phyloP scores from a whole-genome alignment of 768 basidiomycete genomes.

The Macrolepiota dolichaula region DNA sequence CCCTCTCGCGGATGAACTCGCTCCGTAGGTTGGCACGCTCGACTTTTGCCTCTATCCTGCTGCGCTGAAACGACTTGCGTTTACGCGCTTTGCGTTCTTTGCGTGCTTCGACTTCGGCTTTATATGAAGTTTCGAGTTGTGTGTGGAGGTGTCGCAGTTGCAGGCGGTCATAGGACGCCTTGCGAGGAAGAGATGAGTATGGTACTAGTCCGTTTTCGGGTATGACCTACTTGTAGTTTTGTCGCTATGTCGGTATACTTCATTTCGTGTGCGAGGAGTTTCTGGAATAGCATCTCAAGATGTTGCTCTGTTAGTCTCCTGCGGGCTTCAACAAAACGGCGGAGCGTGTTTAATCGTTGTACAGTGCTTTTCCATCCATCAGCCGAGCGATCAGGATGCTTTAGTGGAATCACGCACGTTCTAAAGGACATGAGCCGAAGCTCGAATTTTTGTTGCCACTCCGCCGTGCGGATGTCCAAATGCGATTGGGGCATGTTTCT shows the following conservation, averaged over 20 bases:
- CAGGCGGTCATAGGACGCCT: slow-evolving; percentile 33
- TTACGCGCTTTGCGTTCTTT: slow-evolving; percentile 20
- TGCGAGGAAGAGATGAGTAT: background rate
- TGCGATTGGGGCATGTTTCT: slow-evolving; percentile 17
- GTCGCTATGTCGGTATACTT: slow-evolving; percentile 34
- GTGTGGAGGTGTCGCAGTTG: slow-evolving; percentile 29
- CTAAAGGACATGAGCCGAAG: slow-evolving; percentile 29
- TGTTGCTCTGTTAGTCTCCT: slow-evolving; percentile 25
- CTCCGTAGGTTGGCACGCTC: slow-evolving; percentile 27
- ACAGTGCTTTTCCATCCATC: slow-evolving; percentile 23
- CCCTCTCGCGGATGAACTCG: slow-evolving; percentile 20
- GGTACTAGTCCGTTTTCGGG: background rate
- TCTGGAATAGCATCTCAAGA: slow-evolving; percentile 24
- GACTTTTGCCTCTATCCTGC: slow-evolving; percentile 32
- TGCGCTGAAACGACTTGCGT: slow-evolving; percentile 27
- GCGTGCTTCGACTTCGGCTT: slow-evolving; percentile 27
- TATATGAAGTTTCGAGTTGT: slow-evolving; percentile 18
- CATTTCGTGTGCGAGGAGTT: slow-evolving; percentile 35
- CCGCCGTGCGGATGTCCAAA: slow-evolving; percentile 27
- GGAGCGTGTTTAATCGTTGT: slow-evolving; percentile 24
- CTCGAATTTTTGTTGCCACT: slow-evolving; percentile 31
- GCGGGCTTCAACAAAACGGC: slow-evolving; percentile 22
- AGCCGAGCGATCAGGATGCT: background rate
- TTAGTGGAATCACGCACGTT: slow-evolving; percentile 23
- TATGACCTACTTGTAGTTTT: slow-evolving; percentile 30